A percentile compares a stretch with the other conserved stretches of the same genome.
These are phyloP conservation scores for Rhododendron kiyosumense DNA, from an alignment of 148 eudicot species.

Conservation along the genomic window DNA sequence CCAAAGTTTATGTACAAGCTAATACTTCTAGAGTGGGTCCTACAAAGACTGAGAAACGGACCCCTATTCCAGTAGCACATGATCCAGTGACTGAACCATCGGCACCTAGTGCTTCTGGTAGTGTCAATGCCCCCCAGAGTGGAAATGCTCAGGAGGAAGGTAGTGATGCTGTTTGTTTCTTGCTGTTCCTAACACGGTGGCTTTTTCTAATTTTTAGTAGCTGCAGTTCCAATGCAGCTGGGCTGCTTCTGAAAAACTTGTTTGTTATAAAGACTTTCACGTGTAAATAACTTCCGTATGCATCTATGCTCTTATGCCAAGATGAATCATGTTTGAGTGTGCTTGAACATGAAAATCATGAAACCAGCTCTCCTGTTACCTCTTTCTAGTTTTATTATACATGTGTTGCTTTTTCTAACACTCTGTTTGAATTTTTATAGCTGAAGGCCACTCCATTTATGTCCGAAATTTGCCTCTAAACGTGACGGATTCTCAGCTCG, in stretches of 20 bases:
- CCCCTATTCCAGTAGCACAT: constrained; percentile 18
- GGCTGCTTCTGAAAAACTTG: constrained; percentile 3
- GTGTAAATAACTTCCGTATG: background rate
- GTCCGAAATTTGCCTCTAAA: constrained; percentile 42
- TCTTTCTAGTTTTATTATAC: background rate
- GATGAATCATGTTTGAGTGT: background rate
- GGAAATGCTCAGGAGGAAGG: constrained; percentile 44
- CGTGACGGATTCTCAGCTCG: constrained; percentile 34
- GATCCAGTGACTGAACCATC: constrained; percentile 21
- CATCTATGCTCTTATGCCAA: background rate
- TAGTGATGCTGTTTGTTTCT: constrained; percentile 16
- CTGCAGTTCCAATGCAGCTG: background rate
- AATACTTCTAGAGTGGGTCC: constrained; percentile 31
- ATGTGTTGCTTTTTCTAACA: background rate
- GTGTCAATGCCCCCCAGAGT: constrained; percentile 24
- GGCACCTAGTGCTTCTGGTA: constrained; percentile 13
- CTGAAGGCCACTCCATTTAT: constrained; percentile 45
- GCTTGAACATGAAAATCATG: background rate
- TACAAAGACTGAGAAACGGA: constrained; percentile 30
- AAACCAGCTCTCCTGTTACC: background rate
- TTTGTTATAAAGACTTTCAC: background rate
- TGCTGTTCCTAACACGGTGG: background rate
- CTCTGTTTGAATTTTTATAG: constrained; percentile 14
- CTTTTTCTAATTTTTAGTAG: background rate
- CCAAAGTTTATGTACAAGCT: constrained; percentile 52